Base-by-base conservation (phyloP, 75 land plant species). In the Picea glauca region DNA sequence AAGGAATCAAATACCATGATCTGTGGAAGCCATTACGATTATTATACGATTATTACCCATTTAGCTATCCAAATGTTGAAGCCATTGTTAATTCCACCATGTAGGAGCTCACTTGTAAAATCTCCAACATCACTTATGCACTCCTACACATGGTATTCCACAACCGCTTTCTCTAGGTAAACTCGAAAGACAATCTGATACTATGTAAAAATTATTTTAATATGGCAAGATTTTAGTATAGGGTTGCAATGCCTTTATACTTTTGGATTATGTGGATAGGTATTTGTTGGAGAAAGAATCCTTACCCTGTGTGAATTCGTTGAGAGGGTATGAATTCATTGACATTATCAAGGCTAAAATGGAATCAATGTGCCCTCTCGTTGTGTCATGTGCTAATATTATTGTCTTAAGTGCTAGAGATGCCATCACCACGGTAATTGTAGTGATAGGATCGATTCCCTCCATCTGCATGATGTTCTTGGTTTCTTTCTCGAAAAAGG, bases 321-420 rank as follows among this genome's bases (percentile, higher is more conserved):
- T 76, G 3, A 57, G 32, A 5, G 81, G 79, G 2, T 80, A 9
- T 15, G 62, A 76, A 15, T 11, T 31, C 8, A 76, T 81, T n/a
- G 80, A 46, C 50, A 17, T 7, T 2, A 63, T 81, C 13, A 77
- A 81, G 81, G 2, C 2, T 0, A 26, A 3, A 38, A 17, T 77
- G 11, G 80, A 81, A 54, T 58, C 4, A 17, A n/a, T 1, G 14
- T 80, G 82, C 43, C 80, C 80, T 50, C 13, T 26, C 14, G 54
- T 43, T 3, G 82, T 81, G n/a, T 81, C 82, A 18, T 77, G 82
- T 26, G 70, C 72, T 1, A 70, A 81, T 59, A 76, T 78, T 1
- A 35, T 81, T 3, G 82, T 66, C 12, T 33, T 77, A 11, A 50
- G 26, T 13, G 65, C 82, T 7, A 58, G 80, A 13, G 82, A 81